Evolutionary conservation across 1,284 basidiomycete genomes (phyloP).

Genomic region (Earliella scabrosa): DNA sequence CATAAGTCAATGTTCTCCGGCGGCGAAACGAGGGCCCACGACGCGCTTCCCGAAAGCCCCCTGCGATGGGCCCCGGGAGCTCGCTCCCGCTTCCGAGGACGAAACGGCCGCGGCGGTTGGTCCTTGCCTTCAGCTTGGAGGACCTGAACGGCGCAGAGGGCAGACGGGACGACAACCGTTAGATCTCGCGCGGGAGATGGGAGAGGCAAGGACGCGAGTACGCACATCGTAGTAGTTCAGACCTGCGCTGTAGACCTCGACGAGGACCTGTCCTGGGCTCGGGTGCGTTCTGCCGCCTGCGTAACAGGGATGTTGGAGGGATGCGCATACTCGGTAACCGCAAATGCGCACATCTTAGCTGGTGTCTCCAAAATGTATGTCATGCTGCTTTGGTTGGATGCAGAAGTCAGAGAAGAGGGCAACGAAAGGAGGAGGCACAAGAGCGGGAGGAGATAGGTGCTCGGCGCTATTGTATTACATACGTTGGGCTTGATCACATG

Average conservation of each 20-base stretch:
- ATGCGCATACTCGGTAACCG: constrained; percentile 74
- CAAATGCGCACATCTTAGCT: constrained; percentile 77
- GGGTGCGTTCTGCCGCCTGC: constrained; percentile 59
- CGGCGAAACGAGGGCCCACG: constrained; percentile 55
- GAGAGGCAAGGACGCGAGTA: background rate
- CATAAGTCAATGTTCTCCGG: constrained; percentile 68
- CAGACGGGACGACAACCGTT: no score
- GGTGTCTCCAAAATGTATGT: no score
- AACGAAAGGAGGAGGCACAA: background rate
- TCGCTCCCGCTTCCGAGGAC: constrained; percentile 84
- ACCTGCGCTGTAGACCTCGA: constrained; percentile 82
- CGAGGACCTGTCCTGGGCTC: constrained; percentile 76
- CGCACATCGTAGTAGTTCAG: constrained; percentile 83
- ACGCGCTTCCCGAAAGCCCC: constrained; percentile 83
- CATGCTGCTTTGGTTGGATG: background rate
- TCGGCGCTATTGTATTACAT: no score
- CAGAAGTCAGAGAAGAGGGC: background rate
- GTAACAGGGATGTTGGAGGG: constrained; percentile 70
- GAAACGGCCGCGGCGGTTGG: constrained; percentile 83
- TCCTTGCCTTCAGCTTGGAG: constrained; percentile 89
- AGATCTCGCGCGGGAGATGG: background rate
- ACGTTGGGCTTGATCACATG: no score
- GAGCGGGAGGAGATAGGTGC: background rate
- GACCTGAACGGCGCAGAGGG: constrained; percentile 68
- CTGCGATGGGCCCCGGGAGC: constrained; percentile 85